Percentiles rank a stretch among this genome's conserved stretches.
phyloP scores from a whole-genome alignment of 805 yeast genomes.

The Ogataea degrootiae region DNA sequence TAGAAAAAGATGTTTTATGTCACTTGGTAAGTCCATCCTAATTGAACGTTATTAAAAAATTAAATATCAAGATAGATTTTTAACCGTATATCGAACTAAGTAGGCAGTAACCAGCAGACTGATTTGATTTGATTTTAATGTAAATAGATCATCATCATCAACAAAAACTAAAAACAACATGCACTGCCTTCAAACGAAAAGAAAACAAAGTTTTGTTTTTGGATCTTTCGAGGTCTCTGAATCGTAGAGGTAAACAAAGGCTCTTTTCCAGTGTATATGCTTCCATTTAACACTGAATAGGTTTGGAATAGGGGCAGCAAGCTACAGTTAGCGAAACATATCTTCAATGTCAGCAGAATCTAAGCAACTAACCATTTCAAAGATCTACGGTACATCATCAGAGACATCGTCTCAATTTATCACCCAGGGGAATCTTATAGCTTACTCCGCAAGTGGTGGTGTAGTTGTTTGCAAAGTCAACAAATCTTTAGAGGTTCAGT shows the following conservation, averaged over 20 bases:
- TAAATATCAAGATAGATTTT: not conserved
- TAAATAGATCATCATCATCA: not conserved
- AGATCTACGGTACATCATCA: constrained; percentile 47
- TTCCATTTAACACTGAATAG: too few species aligned
- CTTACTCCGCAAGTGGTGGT: constrained; percentile 57
- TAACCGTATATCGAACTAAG: not conserved
- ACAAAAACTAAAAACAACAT: not conserved
- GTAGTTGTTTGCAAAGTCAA: constrained; percentile 44
- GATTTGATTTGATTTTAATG: too few species aligned
- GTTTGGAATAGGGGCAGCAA: too few species aligned
- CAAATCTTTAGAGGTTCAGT: constrained; percentile 13
- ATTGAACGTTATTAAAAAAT: not conserved
- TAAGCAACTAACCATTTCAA: constrained; percentile 14
- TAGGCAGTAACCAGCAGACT: not conserved
- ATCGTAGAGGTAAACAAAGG: not conserved
- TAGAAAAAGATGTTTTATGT: constrained; percentile 47
- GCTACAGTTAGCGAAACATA: too few species aligned
- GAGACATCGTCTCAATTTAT: constrained; percentile 36
- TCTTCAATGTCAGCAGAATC: too few species aligned
- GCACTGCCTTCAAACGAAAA: too few species aligned
- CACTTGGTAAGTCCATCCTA: constrained; percentile 38
- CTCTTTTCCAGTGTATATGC: not conserved
- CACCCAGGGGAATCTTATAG: constrained; percentile 37
- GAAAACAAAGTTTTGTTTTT: too few species aligned
- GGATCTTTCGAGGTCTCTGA: too few species aligned